phyloP scores from a whole-genome alignment of 176 grass and related monocot genomes.

The Aegilops sharonensis region DNA sequence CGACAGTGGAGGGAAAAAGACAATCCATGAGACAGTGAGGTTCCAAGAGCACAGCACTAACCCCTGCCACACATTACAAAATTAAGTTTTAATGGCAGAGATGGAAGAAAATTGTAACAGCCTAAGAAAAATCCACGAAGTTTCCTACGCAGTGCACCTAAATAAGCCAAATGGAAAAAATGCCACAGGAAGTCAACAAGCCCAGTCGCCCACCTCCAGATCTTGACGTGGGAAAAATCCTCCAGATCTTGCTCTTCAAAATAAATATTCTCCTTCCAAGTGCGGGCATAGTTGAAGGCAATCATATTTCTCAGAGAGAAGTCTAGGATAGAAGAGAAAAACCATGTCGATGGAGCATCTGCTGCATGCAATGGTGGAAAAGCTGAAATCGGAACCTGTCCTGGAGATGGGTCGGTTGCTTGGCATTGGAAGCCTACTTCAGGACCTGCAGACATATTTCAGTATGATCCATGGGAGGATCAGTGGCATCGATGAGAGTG shows the following conservation, averaged over 20 bases:
- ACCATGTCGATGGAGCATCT: constrained; percentile 5
- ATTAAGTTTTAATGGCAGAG: not conserved
- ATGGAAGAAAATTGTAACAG: not conserved
- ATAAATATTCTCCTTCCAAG: not conserved
- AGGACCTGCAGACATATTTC: not conserved
- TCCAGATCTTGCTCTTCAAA: not conserved
- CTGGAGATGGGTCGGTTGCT: not conserved
- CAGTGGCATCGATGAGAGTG: not conserved
- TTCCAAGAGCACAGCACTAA: not conserved
- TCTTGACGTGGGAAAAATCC: not conserved
- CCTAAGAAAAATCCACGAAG: not conserved
- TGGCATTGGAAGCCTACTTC: not conserved
- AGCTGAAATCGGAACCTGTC: not conserved
- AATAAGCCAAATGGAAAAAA: not conserved
- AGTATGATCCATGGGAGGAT: not conserved
- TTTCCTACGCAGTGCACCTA: not conserved
- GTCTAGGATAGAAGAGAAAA: not conserved
- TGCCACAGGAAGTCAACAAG: not conserved
- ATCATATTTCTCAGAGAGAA: not conserved
- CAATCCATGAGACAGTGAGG: not conserved
- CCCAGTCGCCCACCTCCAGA: not conserved
- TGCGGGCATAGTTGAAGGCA: not conserved
- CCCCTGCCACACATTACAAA: not conserved
- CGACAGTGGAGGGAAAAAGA: too few species aligned
- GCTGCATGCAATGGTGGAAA: not conserved